Evolutionary conservation across 2,329 filamentous ascomycete genomes (phyloP).

Genomic region (Paracorniculantispora psalliotae): DNA sequence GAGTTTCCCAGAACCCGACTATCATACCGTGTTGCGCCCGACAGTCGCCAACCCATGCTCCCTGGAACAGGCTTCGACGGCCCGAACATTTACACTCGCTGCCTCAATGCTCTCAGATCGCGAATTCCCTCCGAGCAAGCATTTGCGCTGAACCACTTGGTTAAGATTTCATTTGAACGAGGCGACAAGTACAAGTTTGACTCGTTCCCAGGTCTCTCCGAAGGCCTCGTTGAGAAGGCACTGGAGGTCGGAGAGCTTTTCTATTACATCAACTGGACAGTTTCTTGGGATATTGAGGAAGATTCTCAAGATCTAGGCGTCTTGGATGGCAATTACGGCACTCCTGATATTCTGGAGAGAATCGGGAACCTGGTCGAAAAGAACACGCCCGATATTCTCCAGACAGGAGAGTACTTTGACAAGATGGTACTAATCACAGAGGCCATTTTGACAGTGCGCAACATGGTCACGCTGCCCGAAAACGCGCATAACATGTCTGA

Average conservation of each 20-base stretch:
- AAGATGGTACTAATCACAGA: conserved; percentile 75
- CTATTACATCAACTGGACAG: conserved; percentile 75
- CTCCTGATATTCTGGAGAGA: conserved; percentile 55
- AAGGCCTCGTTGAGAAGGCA: conserved; percentile 80
- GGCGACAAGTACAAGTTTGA: conserved; percentile 96
- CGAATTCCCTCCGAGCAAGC: conserved; percentile 75
- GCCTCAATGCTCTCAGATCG: conserved; percentile 77
- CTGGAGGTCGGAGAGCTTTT: conserved; percentile 74
- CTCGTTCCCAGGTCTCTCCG: conserved; percentile 80
- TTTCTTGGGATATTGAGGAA: conserved; percentile 58
- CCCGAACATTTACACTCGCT: conserved; percentile 87
- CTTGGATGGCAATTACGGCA: conserved; percentile 45
- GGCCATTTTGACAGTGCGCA: conserved; percentile 80
- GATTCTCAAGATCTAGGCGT: conserved; percentile 49
- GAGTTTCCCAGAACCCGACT: conserved; percentile 50
- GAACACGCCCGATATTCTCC: conserved; percentile 62
- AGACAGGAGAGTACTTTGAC: conserved; percentile 66
- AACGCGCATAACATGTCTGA: conserved; percentile 80
- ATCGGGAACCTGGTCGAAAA: conserved; percentile 59
- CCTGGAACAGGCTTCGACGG: conserved; percentile 66
- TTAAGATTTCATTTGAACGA: conserved; percentile 91
- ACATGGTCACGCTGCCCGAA: conserved; percentile 91
- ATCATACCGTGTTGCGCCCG: conserved; percentile 31
- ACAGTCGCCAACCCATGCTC: conserved; percentile 43
- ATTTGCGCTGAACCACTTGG: conserved; percentile 89